Conservation (phyloP, 441 rosid genomes). For the California macrophylla region DNA sequence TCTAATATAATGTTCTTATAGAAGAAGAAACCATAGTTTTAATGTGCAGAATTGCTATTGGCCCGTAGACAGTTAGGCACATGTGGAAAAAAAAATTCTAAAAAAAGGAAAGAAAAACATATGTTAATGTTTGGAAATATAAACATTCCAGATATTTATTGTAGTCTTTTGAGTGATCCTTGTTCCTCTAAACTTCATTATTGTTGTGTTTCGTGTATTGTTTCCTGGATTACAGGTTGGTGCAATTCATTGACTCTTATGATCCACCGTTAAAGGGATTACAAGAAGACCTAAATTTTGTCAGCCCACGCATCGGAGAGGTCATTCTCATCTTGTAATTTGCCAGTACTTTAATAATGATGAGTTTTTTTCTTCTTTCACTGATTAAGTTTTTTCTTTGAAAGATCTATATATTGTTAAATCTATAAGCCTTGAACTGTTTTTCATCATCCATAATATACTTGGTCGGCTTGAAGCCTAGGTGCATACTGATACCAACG, state of each 20-base stretch:
- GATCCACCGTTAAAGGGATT: conserved; percentile 97
- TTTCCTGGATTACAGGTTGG: conserved; percentile 53
- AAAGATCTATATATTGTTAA: not conserved
- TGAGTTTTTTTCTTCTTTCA: not conserved
- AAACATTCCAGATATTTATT: not conserved
- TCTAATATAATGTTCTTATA: not conserved
- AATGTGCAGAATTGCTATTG: not conserved
- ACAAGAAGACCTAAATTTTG: conserved; percentile 96
- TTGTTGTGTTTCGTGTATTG: not conserved
- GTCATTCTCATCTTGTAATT: conserved; percentile 32
- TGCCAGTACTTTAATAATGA: not conserved
- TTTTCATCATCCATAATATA: not conserved
- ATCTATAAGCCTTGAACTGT: conserved; percentile 1
- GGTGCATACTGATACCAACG: not conserved
- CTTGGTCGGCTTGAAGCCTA: not conserved
- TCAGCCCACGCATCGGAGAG: conserved; percentile 99
- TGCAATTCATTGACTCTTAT: conserved; percentile 89
- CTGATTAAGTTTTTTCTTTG: not conserved
- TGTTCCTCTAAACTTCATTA: not conserved
- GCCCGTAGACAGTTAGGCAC: not conserved
- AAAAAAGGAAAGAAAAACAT: not conserved
- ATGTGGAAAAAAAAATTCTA: not conserved
- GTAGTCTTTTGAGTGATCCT: not conserved
- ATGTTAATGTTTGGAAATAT: not conserved
- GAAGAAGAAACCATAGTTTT: not conserved